Evolutionary conservation across 805 yeast genomes (phyloP).

Genomic region (Kluyveromyces aestuarii): DNA sequence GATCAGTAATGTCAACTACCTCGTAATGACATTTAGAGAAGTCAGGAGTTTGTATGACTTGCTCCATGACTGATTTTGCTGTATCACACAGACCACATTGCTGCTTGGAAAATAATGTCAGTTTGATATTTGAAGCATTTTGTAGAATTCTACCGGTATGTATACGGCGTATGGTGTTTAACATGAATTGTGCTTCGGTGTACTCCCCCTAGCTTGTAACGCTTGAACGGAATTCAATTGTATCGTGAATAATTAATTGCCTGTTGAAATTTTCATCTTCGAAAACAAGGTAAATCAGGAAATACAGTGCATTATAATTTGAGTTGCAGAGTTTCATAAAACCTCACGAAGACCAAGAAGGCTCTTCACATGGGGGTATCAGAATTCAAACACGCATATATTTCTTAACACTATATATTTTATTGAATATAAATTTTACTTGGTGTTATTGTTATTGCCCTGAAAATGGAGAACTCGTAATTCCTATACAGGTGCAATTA

Average conservation of each 20-base stretch:
- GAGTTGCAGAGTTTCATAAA: too few relatives aligned
- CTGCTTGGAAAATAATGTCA: conserved; percentile 60
- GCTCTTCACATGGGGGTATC: too few relatives aligned
- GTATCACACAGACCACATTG: conserved; percentile 62
- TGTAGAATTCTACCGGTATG: conserved; percentile 4
- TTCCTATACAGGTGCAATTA: not conserved
- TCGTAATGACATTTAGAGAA: conserved; percentile 29
- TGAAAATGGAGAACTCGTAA: not conserved
- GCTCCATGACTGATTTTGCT: conserved; percentile 44
- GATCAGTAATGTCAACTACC: conserved; percentile 49
- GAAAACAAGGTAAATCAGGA: not conserved
- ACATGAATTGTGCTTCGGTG: not conserved
- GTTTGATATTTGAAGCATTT: conserved; percentile 11
- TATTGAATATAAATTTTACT: too few relatives aligned
- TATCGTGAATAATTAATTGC: too few relatives aligned
- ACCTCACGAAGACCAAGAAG: too few relatives aligned
- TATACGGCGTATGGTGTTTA: not conserved
- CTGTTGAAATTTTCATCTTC: not conserved
- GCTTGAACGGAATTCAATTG: too few relatives aligned
- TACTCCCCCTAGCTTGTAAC: not conserved
- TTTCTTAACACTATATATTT: too few relatives aligned
- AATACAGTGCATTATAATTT: too few relatives aligned
- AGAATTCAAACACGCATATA: too few relatives aligned
- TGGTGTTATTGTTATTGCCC: not conserved
- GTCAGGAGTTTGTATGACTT: conserved; percentile 28